A percentile compares a stretch with the other conserved stretches of the same genome.
phyloP scores from a whole-genome alignment of 1,284 basidiomycete genomes.

The Heterobasidion irregulare region DNA sequence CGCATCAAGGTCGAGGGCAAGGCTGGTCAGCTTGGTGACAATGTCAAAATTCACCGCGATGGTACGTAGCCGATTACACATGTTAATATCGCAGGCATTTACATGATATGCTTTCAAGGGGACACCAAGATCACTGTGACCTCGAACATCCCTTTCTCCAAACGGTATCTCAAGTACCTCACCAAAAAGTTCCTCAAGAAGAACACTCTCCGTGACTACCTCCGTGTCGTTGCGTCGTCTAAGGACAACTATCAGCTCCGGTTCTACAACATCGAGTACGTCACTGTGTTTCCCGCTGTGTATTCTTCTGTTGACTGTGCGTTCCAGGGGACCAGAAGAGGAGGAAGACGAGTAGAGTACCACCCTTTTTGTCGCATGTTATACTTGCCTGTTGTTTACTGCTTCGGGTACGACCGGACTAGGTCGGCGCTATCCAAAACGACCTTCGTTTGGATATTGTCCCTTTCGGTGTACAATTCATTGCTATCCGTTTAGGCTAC shows the following conservation, averaged over 20 bases:
- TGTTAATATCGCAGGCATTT: not conserved
- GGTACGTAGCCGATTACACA: conserved; percentile 38
- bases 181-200: conserved; percentile 97
- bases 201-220: conserved; percentile 70
- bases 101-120: conserved; percentile 26
- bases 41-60: conserved; percentile 74
- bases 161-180: conserved; percentile 89
- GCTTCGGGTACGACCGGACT: too few relatives aligned
- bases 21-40: conserved; percentile 83
- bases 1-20: conserved; percentile 82
- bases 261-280: conserved; percentile 93
- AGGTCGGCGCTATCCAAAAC: too few relatives aligned
- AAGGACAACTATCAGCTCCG: conserved; percentile 88
- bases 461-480: too few relatives aligned
- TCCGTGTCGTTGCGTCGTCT: conserved; percentile 77
- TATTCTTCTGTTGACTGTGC: not conserved
- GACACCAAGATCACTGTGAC: conserved; percentile 76
- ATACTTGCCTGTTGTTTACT: too few relatives aligned
- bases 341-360: conserved; percentile 12
- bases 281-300: conserved; percentile 9
- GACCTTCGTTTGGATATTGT: too few relatives aligned
- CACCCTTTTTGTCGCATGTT: not conserved
- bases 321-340: conserved; percentile 10
- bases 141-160: conserved; percentile 82
- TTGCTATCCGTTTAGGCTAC: too few relatives aligned